Evolutionary conservation across 1,139 yeast species (phyloP), one percentile per base, ranked within the genome.

Genomic region (Candida tropicalis): DNA sequence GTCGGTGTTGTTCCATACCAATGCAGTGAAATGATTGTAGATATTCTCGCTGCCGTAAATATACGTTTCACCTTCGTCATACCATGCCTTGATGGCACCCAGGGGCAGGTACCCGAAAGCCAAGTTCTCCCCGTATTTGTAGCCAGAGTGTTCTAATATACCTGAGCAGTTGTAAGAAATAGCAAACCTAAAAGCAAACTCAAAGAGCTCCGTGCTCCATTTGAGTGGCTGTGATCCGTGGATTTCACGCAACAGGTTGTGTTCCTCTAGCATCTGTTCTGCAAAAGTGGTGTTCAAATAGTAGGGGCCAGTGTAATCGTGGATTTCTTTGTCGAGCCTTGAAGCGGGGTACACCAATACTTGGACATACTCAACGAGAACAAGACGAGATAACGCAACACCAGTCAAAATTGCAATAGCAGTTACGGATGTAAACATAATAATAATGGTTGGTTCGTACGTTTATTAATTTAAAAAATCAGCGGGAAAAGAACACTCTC

Each of bases 1-100:
- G 38, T 57, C 53, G 31, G 75, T 60, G 27, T 53, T 46, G 47
- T 66, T 66, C 77, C 77, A 72, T 23, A 72, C 55, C 47, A 71
- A 48, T 38, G 69, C 73, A 8, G 77, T 71, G 57, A 71, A 71
- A 57, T 72, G 77, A 47, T 69, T 63, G 45, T 62, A 68, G 11
- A 55, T 46, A 24, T 45, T 38, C 29, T 63, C 64, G 15, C 62
- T 48, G 2, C 58, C 59, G 47, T 61, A 70, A 37, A 46, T 43
- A 52, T 66, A 70, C 8, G 48, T 38, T 2, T 45, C 35, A 4
- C 70, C 68, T 52, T 70, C 75, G 8, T 57, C 48, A 49, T 70
- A 70, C 75, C 75, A 70, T 2, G 71, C 74, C 28, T 60, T 49
- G 3, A 63, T 54, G 4, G 72, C 62, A 4, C 63, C 69, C 4